Evolutionary conservation across 2,329 filamentous ascomycete genomes (phyloP), one percentile per base, ranked within the genome.

Genomic region (Aspergillus sp.): DNA sequence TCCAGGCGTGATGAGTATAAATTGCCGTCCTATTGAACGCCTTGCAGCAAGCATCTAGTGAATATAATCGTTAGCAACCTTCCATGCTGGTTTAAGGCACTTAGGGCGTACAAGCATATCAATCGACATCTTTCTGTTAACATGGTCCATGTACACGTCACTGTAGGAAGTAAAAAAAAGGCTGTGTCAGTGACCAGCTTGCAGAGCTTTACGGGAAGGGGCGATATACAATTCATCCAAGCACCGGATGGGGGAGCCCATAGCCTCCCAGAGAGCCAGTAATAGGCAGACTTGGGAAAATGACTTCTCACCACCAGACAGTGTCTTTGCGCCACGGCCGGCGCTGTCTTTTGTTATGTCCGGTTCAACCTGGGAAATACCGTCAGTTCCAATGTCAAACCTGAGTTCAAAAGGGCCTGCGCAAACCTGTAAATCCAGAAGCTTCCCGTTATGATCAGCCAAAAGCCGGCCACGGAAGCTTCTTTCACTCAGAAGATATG

Each of bases 81-180:
- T 12, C 9, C 26, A 41, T 30, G 35, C 43, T 4, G 30, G 9
- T 26, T n/a, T 38, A 29, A 48, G 32, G 43, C 7, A 43, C 29
- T n/a, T 34, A 9, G 29, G 7, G 76, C 82, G 73, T 72, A 88
- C 85, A 67, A 98, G 86, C 85, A 98, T 88, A 52, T 86, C 86
- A 58, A 94, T 95, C 63, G 88, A 94, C 57, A 94, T 86, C 47
- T 86, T 88, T 50, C 93, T 82, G 67, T 98, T 98, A 49, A 97
- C 88, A 56, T 85, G 88, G 68, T 98, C 93, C 93, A 98, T 98
- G 74, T 96, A 98, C 30, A 98, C 93, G 64, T 98, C 93, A 62
- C 74, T 78, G 50, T 28, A 7, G 4, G 28, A 39, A 29, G 29
- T 7, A 39, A 38, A 27, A 39, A 39, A 19, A 39, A 19, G 19